Conservation (phyloP, 148 eudicot genomes). For the Camellia japonica region DNA sequence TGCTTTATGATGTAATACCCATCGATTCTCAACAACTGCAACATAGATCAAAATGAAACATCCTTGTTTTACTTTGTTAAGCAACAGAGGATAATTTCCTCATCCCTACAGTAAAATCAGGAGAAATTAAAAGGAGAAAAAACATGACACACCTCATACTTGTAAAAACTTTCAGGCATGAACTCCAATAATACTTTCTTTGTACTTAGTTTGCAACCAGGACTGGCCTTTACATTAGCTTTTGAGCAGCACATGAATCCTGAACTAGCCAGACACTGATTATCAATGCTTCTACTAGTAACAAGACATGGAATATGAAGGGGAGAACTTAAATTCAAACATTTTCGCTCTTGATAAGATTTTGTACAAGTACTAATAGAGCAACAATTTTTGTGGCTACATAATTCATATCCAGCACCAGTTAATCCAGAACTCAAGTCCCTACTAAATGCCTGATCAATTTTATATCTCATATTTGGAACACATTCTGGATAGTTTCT, state of each 20-base stretch:
- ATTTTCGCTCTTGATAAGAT: conserved; percentile 5
- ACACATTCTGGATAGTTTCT: conserved; percentile 17
- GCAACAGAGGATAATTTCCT: background rate
- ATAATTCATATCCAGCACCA: conserved; percentile 9
- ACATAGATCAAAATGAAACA: conserved; percentile 18
- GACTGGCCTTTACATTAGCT: conserved; percentile 17
- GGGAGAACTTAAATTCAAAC: conserved; percentile 15
- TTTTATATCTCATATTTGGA: conserved; percentile 59
- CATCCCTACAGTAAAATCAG: background rate
- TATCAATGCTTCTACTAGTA: conserved; percentile 7
- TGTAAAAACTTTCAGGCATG: too few relatives aligned
- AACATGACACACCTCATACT: too few relatives aligned
- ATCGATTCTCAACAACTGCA: conserved; percentile 65
- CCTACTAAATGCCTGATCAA: conserved; percentile 28
- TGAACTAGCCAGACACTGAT: conserved; percentile 19
- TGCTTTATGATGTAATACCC: conserved; percentile 30
- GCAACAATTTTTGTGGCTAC: too few relatives aligned
- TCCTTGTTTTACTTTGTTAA: background rate
- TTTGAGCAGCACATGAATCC: conserved; percentile 35
- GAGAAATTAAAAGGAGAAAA: too few relatives aligned
- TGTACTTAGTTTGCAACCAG: conserved; percentile 20
- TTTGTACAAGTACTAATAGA: background rate
- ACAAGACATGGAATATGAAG: conserved; percentile 48
- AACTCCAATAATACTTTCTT: conserved; percentile 34
- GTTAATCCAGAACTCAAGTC: conserved; percentile 18